Evolutionary conservation across 495 filamentous ascomycete species (phyloP).

Genomic region (Parathielavia appendiculata): DNA sequence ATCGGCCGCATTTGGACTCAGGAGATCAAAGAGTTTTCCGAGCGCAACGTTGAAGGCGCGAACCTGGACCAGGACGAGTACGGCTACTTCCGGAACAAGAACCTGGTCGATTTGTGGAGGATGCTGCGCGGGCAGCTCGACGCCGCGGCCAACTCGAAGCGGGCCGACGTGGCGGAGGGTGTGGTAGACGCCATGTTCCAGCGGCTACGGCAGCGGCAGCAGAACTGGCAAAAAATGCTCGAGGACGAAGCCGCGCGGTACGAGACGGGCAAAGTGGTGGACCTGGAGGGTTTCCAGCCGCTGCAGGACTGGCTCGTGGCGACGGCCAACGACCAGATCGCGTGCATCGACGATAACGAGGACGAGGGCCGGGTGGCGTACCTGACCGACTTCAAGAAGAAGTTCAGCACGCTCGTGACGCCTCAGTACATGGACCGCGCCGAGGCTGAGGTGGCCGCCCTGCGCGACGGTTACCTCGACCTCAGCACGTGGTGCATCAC

Average conservation of each 20-base stretch:
- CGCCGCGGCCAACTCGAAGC: constrained; percentile 72
- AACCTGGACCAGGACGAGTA: constrained; percentile 81
- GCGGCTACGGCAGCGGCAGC: constrained; percentile 72
- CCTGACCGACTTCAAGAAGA: constrained; percentile 72
- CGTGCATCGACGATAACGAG: constrained; percentile 85
- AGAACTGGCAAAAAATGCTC: constrained; percentile 77
- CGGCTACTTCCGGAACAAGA: constrained; percentile 82
- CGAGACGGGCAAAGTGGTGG: constrained; percentile 53
- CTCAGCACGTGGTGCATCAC: constrained; percentile 83
- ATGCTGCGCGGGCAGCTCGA: constrained; percentile 91
- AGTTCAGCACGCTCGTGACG: constrained; percentile 72
- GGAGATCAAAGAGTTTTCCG: constrained; percentile 72
- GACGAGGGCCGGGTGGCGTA: constrained; percentile 67
- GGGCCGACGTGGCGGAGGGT: constrained; percentile 82
- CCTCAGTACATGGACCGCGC: constrained; percentile 70
- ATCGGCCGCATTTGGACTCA: constrained; percentile 82
- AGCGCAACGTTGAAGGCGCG: constrained; percentile 62
- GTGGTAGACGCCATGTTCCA: constrained; percentile 92
- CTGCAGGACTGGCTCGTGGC: constrained; percentile 92
- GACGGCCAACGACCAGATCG: constrained; percentile 98
- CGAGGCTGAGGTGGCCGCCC: constrained; percentile 61
- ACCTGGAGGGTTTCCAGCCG: constrained; percentile 70
- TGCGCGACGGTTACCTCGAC: constrained; percentile 90
- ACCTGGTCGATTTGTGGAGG: constrained; percentile 88
- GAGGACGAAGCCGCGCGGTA: constrained; percentile 80